Base-by-base conservation (phyloP, 257 asterid genomes). In the Nicotiana otophora region DNA sequence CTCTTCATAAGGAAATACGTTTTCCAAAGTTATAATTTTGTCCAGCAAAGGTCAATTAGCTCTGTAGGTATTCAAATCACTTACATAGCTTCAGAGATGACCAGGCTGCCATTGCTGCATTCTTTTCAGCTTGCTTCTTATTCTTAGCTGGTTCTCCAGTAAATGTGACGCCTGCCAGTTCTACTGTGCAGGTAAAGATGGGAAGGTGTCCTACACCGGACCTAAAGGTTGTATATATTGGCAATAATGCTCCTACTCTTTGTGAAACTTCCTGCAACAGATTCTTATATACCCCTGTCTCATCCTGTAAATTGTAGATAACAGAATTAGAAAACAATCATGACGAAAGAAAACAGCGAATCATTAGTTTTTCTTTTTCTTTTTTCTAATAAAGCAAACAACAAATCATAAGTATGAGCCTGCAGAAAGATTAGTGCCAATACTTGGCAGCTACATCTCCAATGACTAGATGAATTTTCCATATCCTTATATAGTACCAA, bases 81-180 rank as follows among this genome's bases (percentile, higher is more conserved):
- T 84, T 48, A 88, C 91, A 76, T 68, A 81, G 31, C 82, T 88
- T 86, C 68, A 88, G 85, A 84, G 91, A 88, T 20, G 86, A 84
- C 91, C 91, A 88, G 51, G 91, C 91, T 53, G 88, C 84, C 91
- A 88, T 86, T 42, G 91, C 91, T 28, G 91, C 89, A 86, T 88
- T 86, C 81, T 88, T 88, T 81, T 88, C 91, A 78, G 91, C 89
- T 79, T 88, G 91, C 82, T 88, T 88, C 84, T 88, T 88, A 61
- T 88, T 88, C 87, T 88, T 88, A 64, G 91, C 89, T 61, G 89
- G 89, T 28, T 88, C 91, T 1, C 91, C 91, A 23, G 91, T 86
- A 79, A 88, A 88, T 80, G 84, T 84, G 23, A 88, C 60, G 28
- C 91, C 88, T 23, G 91, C 91, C 85, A 88, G 78, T 84, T 84